Evolutionary conservation across 768 basidiomycete genomes (phyloP).

Genomic region (Tricholoma saponaceum): DNA sequence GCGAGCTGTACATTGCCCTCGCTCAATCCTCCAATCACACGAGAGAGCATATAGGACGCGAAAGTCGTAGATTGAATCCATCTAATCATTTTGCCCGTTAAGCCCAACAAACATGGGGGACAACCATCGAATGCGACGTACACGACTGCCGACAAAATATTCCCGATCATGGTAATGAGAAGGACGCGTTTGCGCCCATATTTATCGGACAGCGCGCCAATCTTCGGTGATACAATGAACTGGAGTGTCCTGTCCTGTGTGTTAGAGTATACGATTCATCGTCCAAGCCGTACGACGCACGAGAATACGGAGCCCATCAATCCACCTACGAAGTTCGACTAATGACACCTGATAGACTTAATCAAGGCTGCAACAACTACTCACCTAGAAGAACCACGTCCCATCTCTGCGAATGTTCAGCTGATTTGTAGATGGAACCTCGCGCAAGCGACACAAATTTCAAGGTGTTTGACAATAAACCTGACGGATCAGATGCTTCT

Average conservation of each 20-base stretch:
- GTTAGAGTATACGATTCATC: constrained; percentile 24
- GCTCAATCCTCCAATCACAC: constrained; percentile 88
- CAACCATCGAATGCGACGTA: constrained; percentile 33
- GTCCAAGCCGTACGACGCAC: constrained; percentile 40
- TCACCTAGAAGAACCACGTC: constrained; percentile 89
- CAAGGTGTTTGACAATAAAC: constrained; percentile 73
- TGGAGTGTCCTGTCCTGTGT: constrained; percentile 64
- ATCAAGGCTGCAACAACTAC: background rate
- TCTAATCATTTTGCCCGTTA: constrained; percentile 32
- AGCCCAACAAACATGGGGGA: background rate
- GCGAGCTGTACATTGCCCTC: constrained; percentile 98
- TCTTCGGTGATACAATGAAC: constrained; percentile 77
- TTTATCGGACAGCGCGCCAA: constrained; percentile 82
- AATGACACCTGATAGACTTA: background rate
- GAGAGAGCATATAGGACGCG: constrained; percentile 83
- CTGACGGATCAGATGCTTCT: constrained; percentile 65
- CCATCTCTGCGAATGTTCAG: constrained; percentile 72
- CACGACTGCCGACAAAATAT: constrained; percentile 85
- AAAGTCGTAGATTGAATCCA: constrained; percentile 92
- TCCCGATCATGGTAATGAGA: constrained; percentile 87
- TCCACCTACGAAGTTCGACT: constrained; percentile 46
- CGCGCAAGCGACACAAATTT: constrained; percentile 62
- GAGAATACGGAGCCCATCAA: constrained; percentile 94
- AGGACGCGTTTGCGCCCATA: constrained; percentile 86
- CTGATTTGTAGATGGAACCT: constrained; percentile 56